Base-by-base conservation (phyloP, 192 early-diverging fungal species). In the Martensiomyces pterosporus region DNA sequence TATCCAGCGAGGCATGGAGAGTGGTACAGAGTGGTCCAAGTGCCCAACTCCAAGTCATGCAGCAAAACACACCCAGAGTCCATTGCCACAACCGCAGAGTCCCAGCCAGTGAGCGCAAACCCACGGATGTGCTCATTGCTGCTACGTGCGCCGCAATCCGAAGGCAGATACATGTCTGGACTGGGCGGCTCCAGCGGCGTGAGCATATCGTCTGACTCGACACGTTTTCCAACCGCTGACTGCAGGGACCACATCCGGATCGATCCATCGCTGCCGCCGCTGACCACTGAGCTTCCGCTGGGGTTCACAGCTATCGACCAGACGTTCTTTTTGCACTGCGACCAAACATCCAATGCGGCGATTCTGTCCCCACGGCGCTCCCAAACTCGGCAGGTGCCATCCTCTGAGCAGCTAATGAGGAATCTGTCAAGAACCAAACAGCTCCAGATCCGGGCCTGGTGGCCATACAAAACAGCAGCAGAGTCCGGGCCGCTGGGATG, bases 321-420 rank as follows among this genome's bases (percentile, higher is more conserved):
- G 3, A 89, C 80, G 49, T 86, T 89, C 55, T 87, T 91, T 16
- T 79, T 80, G 18, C 76, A 78, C 59, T 91, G 91, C 3, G 14
- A 16, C 57, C 57, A 55, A 16, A 14, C 16, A 13, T 50, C 48
- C 16, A 46, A n/a, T n/a, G n/a, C 43, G 0, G 48, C n/a, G 0
- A 8, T 12, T 12, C 24, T 22, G 2, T 2, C 35, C 1, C 17
- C 22, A 3, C 15, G 19, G 18, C 15, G 18, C 14, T 41, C 69
- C 91, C 91, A 93, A 9, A 93, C 80, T 5, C 87, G 79, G 36
- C 88, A 90, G 3, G 87, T 83, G 1, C 85, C 71, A 48, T 94
- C 91, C 51, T 92, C 88, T 3, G 83, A 82, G 6, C 87, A 80
- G 23, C 82, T 86, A 17, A 87, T 75, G 1, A 90, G 38, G 29